A percentile compares a stretch with the other conserved stretches of the same genome.
Evolutionary conservation across 257 asterid genomes (phyloP).

Genomic region (Salvia miltiorrhiza): DNA sequence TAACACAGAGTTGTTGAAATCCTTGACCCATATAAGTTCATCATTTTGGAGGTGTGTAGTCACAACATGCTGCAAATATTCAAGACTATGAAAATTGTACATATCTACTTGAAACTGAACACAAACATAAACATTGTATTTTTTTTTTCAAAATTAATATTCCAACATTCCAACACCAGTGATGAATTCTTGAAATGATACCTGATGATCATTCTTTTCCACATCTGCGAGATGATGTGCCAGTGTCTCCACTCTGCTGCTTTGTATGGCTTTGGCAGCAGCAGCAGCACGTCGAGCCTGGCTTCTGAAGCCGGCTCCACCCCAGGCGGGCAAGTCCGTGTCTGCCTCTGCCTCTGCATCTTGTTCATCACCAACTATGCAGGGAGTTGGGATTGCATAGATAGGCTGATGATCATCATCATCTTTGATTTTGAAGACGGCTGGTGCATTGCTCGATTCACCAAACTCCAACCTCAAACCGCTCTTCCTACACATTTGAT

Average conservation of each 20-base stretch:
- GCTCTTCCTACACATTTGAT: not conserved
- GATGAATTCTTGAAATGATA: not conserved
- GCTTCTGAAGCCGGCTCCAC: not conserved
- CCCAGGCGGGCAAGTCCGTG: not conserved
- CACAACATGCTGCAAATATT: not conserved
- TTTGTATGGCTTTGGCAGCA: not conserved
- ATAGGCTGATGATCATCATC: not conserved
- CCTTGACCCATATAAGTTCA: not conserved
- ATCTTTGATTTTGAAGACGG: too few species aligned
- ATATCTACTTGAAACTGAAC: not conserved
- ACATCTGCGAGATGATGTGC: slow-evolving; percentile 9
- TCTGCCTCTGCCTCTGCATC: not conserved
- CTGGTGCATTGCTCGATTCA: not conserved
- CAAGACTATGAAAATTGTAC: too few species aligned
- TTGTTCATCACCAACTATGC: not conserved
- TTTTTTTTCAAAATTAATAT: too few species aligned
- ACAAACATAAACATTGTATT: too few species aligned
- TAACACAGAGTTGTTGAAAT: not conserved
- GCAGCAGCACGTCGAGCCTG: slow-evolving; percentile 1
- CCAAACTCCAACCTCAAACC: not conserved
- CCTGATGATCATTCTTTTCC: not conserved
- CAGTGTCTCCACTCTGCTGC: not conserved
- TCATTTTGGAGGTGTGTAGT: not conserved
- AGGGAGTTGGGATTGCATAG: not conserved
- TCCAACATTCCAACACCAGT: too few species aligned